phyloP scores from a whole-genome alignment of 345 rosid species.

The Hibiscus tridactylites region DNA sequence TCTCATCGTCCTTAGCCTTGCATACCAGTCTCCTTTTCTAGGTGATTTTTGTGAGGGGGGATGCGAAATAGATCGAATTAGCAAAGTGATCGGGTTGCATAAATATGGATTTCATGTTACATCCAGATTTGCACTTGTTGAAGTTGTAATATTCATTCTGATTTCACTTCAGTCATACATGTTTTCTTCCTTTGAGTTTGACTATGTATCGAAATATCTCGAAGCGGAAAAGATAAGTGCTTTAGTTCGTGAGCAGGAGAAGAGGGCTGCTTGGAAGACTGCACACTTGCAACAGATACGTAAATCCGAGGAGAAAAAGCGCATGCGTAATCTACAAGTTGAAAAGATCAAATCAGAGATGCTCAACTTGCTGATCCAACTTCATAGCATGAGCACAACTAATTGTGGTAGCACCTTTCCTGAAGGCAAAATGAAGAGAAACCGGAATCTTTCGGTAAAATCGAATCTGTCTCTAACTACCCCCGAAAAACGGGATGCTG shows the following conservation, averaged over 20 bases:
- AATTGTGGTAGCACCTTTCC: slow-evolving; percentile 39
- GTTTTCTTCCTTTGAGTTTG: slow-evolving; percentile 84
- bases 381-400: slow-evolving; percentile 47
- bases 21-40: slow-evolving; percentile 86
- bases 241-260: slow-evolving; percentile 80
- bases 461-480: not conserved
- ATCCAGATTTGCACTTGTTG: slow-evolving; percentile 86
- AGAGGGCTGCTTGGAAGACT: slow-evolving; percentile 94
- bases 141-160: slow-evolving; percentile 81
- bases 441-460: slow-evolving; percentile 26
- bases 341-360: slow-evolving; percentile 98
- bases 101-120: slow-evolving; percentile 86
- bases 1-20: slow-evolving; percentile 75
- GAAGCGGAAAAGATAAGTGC: slow-evolving; percentile 95
- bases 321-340: slow-evolving; percentile 76
- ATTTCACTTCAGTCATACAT: slow-evolving; percentile 87
- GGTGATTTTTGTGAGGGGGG: slow-evolving; percentile 57
- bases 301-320: slow-evolving; percentile 70
- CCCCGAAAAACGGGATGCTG: slow-evolving; percentile 35
- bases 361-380: slow-evolving; percentile 82
- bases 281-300: slow-evolving; percentile 78
- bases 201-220: slow-evolving; percentile 76
- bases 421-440: slow-evolving; percentile 52
- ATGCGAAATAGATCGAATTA: slow-evolving; percentile 44
- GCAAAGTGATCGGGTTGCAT: slow-evolving; percentile 82